Conservation (phyloP, 2,329 filamentous ascomycete genomes). For the Neocatenulostroma microsporum region DNA sequence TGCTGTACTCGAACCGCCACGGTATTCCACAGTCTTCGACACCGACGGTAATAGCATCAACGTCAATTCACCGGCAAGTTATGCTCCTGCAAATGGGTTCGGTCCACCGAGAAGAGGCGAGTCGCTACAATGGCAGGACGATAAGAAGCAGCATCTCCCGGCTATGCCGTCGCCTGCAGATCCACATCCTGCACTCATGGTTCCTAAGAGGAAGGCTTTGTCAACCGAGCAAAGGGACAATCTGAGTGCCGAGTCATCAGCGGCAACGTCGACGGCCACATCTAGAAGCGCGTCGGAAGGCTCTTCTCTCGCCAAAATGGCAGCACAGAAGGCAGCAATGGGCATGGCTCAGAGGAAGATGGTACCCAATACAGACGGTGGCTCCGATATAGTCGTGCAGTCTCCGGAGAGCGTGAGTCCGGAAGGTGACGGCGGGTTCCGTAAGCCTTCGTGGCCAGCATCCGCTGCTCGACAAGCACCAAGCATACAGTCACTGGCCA, state of each 20-base stretch:
- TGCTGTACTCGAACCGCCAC: constrained; percentile 32
- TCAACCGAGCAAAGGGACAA: constrained; percentile 16
- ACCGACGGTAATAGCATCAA: constrained; percentile 26
- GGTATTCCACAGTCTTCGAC: constrained; percentile 38
- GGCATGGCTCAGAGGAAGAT: constrained; percentile 7
- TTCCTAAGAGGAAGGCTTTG: constrained; percentile 40
- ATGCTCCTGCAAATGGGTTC: constrained; percentile 36
- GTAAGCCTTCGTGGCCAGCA: constrained; percentile 27
- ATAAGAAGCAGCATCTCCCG: constrained; percentile 11
- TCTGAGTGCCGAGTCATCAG: not conserved
- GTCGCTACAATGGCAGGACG: constrained; percentile 9
- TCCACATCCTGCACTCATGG: constrained; percentile 30
- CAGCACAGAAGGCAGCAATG: constrained; percentile 12
- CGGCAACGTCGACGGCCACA: not conserved
- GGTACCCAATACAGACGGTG: not conserved
- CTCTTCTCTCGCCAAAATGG: constrained; percentile 7
- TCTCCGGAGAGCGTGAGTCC: constrained; percentile 8
- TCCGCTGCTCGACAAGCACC: constrained; percentile 15
- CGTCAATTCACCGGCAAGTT: constrained; percentile 33
- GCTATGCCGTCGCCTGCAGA: constrained; percentile 15
- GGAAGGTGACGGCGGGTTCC: constrained; percentile 16
- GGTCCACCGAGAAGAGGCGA: constrained; percentile 24
- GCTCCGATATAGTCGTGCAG: constrained; percentile 8
- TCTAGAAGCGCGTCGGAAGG: constrained; percentile 12
- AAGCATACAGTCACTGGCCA: constrained; percentile 14